A percentile compares a stretch with the other conserved stretches of the same genome.
These are phyloP conservation scores for Chalciporus sp. DNA, from an alignment of 1,284 basidiomycete genomes.

Conservation along the genomic window DNA sequence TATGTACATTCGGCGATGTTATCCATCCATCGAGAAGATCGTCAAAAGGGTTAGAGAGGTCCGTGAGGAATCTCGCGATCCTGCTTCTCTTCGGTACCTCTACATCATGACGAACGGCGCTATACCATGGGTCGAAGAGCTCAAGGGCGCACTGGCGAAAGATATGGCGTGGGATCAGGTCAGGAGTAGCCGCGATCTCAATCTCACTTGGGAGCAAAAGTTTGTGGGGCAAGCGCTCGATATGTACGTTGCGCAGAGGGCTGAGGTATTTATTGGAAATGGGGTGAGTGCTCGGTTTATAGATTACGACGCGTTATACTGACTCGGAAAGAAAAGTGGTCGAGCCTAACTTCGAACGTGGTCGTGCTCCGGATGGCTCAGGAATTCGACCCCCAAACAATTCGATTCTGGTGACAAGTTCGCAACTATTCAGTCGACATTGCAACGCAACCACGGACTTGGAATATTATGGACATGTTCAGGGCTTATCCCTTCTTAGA, in stretches of 20 bases:
- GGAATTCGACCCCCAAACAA: slow-evolving; percentile 7
- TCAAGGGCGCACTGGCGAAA: slow-evolving; percentile 41
- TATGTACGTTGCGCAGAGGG: slow-evolving; percentile 46
- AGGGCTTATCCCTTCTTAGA: too few species aligned
- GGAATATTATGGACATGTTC: too few species aligned
- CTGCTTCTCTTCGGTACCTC: slow-evolving; percentile 32
- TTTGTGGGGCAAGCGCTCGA: slow-evolving; percentile 44
- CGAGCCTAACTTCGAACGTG: slow-evolving; percentile 56
- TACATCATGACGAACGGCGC: slow-evolving; percentile 63
- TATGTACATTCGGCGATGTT: slow-evolving; percentile 44
- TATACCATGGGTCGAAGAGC: slow-evolving; percentile 44
- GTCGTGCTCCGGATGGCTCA: slow-evolving; percentile 50
- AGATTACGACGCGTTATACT: background rate
- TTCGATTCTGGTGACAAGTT: background rate
- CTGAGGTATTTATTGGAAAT: slow-evolving; percentile 49
- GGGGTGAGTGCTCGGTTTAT: slow-evolving; percentile 25
- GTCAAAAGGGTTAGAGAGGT: slow-evolving; percentile 37
- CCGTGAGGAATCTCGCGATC: slow-evolving; percentile 26
- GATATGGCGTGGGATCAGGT: slow-evolving; percentile 27
- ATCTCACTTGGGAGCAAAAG: slow-evolving; percentile 40
- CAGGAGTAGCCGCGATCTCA: slow-evolving; percentile 38
- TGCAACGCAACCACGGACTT: too few species aligned
- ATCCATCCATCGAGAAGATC: slow-evolving; percentile 44
- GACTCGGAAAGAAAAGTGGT: slow-evolving; percentile 45
- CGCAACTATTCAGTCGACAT: too few species aligned